These are phyloP conservation scores for Kwoniella botswanensis DNA, from an alignment of 768 basidiomycete genomes.

Conservation along the genomic window DNA sequence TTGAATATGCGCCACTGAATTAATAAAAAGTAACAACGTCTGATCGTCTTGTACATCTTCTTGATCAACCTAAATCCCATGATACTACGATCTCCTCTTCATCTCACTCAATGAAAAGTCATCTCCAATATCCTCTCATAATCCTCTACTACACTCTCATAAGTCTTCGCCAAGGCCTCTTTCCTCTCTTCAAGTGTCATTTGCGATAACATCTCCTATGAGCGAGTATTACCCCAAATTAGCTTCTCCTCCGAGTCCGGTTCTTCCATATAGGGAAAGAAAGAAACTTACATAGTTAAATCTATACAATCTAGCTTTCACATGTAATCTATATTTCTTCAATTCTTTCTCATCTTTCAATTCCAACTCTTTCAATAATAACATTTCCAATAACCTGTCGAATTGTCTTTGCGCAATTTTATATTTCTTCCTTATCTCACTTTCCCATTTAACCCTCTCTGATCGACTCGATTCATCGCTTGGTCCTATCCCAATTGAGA, in stretches of 20 bases:
- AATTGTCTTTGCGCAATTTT: conserved; percentile 98
- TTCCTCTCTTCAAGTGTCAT: conserved; percentile 84
- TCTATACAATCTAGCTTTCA: conserved; percentile 90
- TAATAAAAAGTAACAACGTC: too few species aligned
- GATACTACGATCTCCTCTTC: too few species aligned
- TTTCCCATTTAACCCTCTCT: conserved; percentile 65
- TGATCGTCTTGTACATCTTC: too few species aligned
- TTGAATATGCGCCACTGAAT: too few species aligned
- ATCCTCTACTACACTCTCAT: conserved; percentile 80
- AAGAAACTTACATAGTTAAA: conserved; percentile 84
- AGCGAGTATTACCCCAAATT: conserved; percentile 2
- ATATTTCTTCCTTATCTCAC: conserved; percentile 76
- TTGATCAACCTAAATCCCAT: too few species aligned
- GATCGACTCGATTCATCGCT: conserved; percentile 62
- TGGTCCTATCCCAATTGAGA: conserved; percentile 73
- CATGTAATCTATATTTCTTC: conserved; percentile 74
- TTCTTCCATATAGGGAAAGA: background rate
- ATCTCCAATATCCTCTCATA: conserved; percentile 75
- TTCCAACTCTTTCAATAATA: conserved; percentile 75
- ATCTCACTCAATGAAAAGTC: conserved; percentile 35
- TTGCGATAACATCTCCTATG: conserved; percentile 82
- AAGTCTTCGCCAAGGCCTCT: conserved; percentile 91
- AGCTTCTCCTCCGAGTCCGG: background rate
- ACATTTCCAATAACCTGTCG: conserved; percentile 87
- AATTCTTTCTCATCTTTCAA: conserved; percentile 64